Conservation (phyloP, 179 eudicot species). For the Spergularia azorica region DNA sequence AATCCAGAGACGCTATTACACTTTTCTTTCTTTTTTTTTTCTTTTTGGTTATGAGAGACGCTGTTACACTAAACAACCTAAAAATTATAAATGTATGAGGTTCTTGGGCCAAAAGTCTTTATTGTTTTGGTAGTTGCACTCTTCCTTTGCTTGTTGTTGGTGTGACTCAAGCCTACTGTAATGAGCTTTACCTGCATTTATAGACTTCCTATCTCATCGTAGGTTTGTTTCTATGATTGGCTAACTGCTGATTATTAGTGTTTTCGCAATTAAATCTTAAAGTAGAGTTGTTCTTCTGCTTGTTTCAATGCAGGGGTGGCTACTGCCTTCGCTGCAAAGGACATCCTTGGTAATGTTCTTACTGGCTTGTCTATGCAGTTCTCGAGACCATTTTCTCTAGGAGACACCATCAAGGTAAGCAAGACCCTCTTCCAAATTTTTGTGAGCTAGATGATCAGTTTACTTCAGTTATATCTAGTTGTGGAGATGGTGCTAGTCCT, state of each 20-base stretch:
- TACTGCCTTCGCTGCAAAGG: slow-evolving; percentile 94
- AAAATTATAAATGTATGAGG: no score
- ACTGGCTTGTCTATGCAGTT: slow-evolving; percentile 87
- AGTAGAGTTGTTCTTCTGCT: not conserved
- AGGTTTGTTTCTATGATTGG: not conserved
- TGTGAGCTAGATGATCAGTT: not conserved
- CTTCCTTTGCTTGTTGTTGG: not conserved
- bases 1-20: no score
- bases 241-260: not conserved
- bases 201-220: not conserved
- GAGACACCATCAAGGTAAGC: slow-evolving; percentile 89
- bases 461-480: not conserved
- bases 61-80: no score
- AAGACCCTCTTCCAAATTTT: not conserved
- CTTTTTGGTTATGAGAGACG: no score
- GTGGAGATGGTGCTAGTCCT: not conserved
- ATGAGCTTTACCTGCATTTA: not conserved
- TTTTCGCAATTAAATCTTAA: not conserved
- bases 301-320: slow-evolving; percentile 73
- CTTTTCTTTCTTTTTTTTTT: no score
- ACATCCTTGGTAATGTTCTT: slow-evolving; percentile 90
- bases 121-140: not conserved
- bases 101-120: not conserved
- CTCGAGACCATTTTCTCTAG: slow-evolving; percentile 85
- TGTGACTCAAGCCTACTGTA: not conserved